Evolutionary conservation across 2,329 filamentous ascomycete genomes (phyloP).

Genomic region (Fusarium sp.): DNA sequence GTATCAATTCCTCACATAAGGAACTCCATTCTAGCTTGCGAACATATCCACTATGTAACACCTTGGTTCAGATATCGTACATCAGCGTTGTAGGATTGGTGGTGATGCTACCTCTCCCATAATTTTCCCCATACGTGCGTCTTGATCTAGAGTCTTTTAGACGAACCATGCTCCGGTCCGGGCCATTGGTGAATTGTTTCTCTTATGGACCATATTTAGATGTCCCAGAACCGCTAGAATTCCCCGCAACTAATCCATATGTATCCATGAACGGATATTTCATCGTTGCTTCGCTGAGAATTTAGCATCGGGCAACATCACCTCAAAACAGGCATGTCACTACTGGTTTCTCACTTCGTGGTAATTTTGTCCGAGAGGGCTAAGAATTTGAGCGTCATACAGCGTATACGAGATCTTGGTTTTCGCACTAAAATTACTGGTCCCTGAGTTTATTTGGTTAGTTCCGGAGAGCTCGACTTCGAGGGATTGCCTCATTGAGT

Average conservation of each 20-base stretch:
- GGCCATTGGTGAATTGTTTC: background rate
- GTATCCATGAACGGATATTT: background rate
- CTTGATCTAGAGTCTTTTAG: slow-evolving; percentile 3
- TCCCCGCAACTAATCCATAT: background rate
- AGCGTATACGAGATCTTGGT: background rate
- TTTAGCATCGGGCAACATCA: slow-evolving; percentile 11
- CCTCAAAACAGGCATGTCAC: slow-evolving; percentile 6
- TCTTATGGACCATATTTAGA: background rate
- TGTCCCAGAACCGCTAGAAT: slow-evolving; percentile 8
- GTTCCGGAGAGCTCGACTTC: slow-evolving; percentile 24
- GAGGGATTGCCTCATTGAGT: slow-evolving; percentile 8
- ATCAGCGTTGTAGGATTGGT: background rate
- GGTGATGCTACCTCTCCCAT: background rate
- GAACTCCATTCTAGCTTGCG: background rate
- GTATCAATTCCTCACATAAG: background rate
- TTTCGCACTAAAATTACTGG: background rate
- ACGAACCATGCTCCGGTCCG: background rate
- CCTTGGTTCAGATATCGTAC: background rate
- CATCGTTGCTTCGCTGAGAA: slow-evolving; percentile 1
- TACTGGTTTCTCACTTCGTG: slow-evolving; percentile 8
- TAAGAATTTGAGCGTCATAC: background rate
- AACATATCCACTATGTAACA: background rate
- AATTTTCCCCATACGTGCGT: slow-evolving; percentile 17
- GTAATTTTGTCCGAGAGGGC: slow-evolving; percentile 39
- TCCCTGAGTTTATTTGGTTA: slow-evolving; percentile 21